A percentile compares a stretch with the other conserved stretches of the same genome.
Evolutionary conservation across 495 filamentous ascomycete genomes (phyloP).

Genomic region (Xylaria acuta): DNA sequence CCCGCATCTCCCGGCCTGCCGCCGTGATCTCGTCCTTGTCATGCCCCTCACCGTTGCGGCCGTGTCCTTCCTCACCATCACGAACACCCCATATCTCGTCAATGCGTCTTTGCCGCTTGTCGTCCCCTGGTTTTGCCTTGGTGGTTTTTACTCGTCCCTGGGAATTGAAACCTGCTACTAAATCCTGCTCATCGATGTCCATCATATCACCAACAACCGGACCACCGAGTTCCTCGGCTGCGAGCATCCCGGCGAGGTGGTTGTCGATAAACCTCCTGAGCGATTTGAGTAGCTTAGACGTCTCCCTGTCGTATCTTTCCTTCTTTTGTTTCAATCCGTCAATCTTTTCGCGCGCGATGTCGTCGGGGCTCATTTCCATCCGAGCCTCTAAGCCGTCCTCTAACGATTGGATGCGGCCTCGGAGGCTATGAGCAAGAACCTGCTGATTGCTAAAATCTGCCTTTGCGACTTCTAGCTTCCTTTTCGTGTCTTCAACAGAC

Average conservation of each 20-base stretch:
- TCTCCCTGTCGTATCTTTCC: constrained; percentile 60
- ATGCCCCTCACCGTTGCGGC: constrained; percentile 32
- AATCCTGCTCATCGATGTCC: constrained; percentile 61
- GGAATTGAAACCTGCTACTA: constrained; percentile 74
- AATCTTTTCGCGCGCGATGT: constrained; percentile 63
- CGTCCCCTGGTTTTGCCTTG: constrained; percentile 52
- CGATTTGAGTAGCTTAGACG: constrained; percentile 61
- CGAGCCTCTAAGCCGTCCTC: constrained; percentile 59
- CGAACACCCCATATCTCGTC: constrained; percentile 70
- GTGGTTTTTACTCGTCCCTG: constrained; percentile 73
- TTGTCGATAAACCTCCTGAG: constrained; percentile 76
- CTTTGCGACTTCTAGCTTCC: constrained; percentile 64
- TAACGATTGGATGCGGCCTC: constrained; percentile 56
- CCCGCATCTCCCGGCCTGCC: constrained; percentile 69
- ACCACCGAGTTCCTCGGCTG: constrained; percentile 84
- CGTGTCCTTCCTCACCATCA: constrained; percentile 26
- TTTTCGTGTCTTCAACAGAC: constrained; percentile 58
- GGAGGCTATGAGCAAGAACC: constrained; percentile 59
- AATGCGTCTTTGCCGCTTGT: constrained; percentile 70
- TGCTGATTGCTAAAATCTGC: constrained; percentile 69
- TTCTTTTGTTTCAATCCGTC: constrained; percentile 64
- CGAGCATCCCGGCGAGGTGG: constrained; percentile 78
- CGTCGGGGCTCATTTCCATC: constrained; percentile 63
- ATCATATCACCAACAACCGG: constrained; percentile 79
- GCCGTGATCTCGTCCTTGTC: constrained; percentile 64